phyloP scores from a whole-genome alignment of 2,329 filamentous ascomycete genomes.

The Macrophomina tecta region DNA sequence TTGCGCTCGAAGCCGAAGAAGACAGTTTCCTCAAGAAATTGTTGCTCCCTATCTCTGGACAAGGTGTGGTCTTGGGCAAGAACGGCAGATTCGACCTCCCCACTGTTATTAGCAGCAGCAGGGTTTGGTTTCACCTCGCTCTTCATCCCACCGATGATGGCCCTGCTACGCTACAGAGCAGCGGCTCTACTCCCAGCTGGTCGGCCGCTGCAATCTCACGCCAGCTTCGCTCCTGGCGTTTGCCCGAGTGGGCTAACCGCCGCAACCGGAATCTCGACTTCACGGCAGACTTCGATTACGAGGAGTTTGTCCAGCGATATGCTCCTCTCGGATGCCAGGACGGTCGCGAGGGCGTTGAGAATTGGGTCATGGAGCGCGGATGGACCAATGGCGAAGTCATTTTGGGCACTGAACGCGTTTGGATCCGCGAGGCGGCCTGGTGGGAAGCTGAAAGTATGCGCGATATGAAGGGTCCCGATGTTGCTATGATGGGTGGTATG shows the following conservation, averaged over 20 bases:
- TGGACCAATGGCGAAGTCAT: slow-evolving; percentile 99
- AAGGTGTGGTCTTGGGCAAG: slow-evolving; percentile 82
- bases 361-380: slow-evolving; percentile 89
- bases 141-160: slow-evolving; percentile 90
- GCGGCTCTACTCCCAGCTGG: slow-evolving; percentile 82
- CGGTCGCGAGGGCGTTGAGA: slow-evolving; percentile 90
- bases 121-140: slow-evolving; percentile 93
- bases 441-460: slow-evolving; percentile 98
- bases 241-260: slow-evolving; percentile 96
- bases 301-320: slow-evolving; percentile 89
- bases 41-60: slow-evolving; percentile 76
- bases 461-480: slow-evolving; percentile 75
- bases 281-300: slow-evolving; percentile 92
- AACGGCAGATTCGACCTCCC: slow-evolving; percentile 80
- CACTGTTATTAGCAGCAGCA: slow-evolving; percentile 76
- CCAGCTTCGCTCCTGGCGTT: slow-evolving; percentile 89
- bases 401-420: slow-evolving; percentile 87
- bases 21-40: slow-evolving; percentile 83
- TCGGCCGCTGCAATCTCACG: slow-evolving; percentile 91
- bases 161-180: slow-evolving; percentile 74
- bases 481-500: slow-evolving; percentile 49
- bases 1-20: slow-evolving; percentile 78
- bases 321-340: slow-evolving; percentile 83
- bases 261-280: slow-evolving; percentile 91
- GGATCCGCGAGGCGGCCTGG: slow-evolving; percentile 94